phyloP scores from a whole-genome alignment of 2,329 filamentous ascomycete species.

The Harringtonia lauricola region DNA sequence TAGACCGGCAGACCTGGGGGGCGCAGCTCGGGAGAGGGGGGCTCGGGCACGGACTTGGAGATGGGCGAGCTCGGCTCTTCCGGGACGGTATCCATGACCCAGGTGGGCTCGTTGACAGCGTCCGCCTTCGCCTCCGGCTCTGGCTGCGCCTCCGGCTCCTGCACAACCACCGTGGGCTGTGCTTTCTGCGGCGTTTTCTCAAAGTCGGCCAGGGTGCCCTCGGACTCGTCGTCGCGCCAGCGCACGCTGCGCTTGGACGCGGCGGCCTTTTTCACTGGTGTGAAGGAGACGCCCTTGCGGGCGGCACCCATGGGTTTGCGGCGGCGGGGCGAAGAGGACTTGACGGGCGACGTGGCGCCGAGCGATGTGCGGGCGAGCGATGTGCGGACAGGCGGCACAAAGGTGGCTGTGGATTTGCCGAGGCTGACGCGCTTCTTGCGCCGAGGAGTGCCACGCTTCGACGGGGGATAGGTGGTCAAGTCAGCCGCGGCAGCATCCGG shows the following conservation, averaged over 20 bases:
- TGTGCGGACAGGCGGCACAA: background rate
- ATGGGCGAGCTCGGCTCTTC: conserved; percentile 3
- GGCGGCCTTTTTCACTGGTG: conserved; percentile 57
- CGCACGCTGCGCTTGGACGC: conserved; percentile 67
- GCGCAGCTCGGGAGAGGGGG: conserved; percentile 34
- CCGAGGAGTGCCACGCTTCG: conserved; percentile 66
- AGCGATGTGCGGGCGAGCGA: conserved; percentile 25
- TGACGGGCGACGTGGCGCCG: conserved; percentile 49
- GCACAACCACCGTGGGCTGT: too few relatives aligned
- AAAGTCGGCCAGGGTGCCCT: conserved; percentile 80
- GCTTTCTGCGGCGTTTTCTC: conserved; percentile 73
- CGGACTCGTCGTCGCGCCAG: conserved; percentile 81
- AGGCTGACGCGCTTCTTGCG: conserved; percentile 39
- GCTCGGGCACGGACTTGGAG: background rate
- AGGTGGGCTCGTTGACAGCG: too few relatives aligned
- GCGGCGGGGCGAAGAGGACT: conserved; percentile 70
- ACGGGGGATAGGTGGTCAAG: conserved; percentile 48
- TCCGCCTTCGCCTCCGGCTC: background rate
- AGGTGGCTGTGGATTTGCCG: background rate
- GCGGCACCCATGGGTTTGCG: conserved; percentile 49
- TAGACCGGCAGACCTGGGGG: conserved; percentile 2
- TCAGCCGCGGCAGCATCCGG: conserved; percentile 43
- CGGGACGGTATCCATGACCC: conserved; percentile 5
- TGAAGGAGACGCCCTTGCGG: conserved; percentile 68
- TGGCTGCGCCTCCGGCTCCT: too few relatives aligned